Evolutionary conservation across 2,329 filamentous ascomycete species (phyloP), one percentile per base, ranked within the genome.

Genomic region (Colletotrichum paranaense): DNA sequence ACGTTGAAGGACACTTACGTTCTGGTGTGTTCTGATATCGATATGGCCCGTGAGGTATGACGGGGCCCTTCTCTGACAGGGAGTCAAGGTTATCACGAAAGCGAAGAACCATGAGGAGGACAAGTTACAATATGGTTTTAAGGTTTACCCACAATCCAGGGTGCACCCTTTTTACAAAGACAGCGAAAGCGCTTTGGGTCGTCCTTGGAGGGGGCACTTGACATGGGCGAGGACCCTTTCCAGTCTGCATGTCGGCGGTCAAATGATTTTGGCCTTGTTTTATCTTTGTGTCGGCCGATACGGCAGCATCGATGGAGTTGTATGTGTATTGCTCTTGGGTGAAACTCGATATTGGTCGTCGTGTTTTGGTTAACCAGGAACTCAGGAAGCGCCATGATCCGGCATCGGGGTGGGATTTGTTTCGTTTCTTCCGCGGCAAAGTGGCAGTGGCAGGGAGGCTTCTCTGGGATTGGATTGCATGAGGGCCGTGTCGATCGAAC

Each of bases 271-370:
- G 68, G 58, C 57, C 69, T 62, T 68, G 64, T 63, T 72, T 63
- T 67, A 56, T 70, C 62, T 62, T 62, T 52, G 64, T 63, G 52
- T 72, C 52, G 57, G 38, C 64, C 57, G 38, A 53, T n/a, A 72
- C 38, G 19, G 58, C 64, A 68, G 35, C 65, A 72, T 72, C 38
- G 32, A 68, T 38, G 69, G 64, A 62, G 58, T 63, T 63, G 38
- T 63, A 30, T 63, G 38, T 53, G 6, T 59, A 42, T 62, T 52
- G 24, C 46, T 49, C 30, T 49, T 38, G 57, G 46, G 42, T 52
- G 46, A 32, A 32, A 62, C 49, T 49, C 57, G 63, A 62, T 62
- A 46, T 57, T 49, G 14, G 35, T 30, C n/a, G 35, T 57, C 22
- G 46, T 26, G 19, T 35, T n/a, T 67, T 58, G 60, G 55, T 56